These are phyloP conservation scores for Caryopteris hybrid DNA, from an alignment of 305 asterid species.

Conservation along the genomic window DNA sequence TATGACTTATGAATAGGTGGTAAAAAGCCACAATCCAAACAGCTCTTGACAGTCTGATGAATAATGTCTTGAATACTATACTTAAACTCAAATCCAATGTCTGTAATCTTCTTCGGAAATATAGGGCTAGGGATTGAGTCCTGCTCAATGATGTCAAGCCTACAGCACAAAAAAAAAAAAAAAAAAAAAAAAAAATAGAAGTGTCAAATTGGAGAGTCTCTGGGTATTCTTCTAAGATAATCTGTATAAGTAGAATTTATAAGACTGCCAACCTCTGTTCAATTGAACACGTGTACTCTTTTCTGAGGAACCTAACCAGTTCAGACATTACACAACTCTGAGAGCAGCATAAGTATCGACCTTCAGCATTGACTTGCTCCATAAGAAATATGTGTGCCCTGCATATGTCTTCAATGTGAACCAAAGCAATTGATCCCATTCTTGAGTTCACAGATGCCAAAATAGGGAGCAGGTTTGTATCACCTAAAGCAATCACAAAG, in stretches of 20 bases:
- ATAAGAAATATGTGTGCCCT: slow-evolving; percentile 69
- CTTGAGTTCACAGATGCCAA: slow-evolving; percentile 58
- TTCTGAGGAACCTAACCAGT: slow-evolving; percentile 36
- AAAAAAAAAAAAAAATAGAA: neutral
- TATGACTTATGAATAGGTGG: slow-evolving; percentile 9
- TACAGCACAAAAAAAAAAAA: neutral
- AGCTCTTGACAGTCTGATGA: slow-evolving; percentile 34
- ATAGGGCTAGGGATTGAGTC: slow-evolving; percentile 46
- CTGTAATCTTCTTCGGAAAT: slow-evolving; percentile 66
- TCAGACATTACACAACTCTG: slow-evolving; percentile 41
- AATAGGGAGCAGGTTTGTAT: slow-evolving; percentile 43
- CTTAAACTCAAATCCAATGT: slow-evolving; percentile 58
- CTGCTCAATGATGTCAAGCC: slow-evolving; percentile 27
- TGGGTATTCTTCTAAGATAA: neutral
- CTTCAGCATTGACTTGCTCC: slow-evolving; percentile 61
- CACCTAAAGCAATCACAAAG: slow-evolving; percentile 32
- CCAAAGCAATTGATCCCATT: slow-evolving; percentile 83
- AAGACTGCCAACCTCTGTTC: slow-evolving; percentile 39
- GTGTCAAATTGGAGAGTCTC: neutral
- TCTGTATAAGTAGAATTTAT: neutral
- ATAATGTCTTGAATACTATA: slow-evolving; percentile 48
- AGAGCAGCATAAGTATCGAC: slow-evolving; percentile 60
- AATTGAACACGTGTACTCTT: slow-evolving; percentile 34
- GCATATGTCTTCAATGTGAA: slow-evolving; percentile 76
- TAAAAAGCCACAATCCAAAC: slow-evolving; percentile 46